Base-by-base conservation (phyloP, 345 rosid genomes). In the Arabis alpina region DNA sequence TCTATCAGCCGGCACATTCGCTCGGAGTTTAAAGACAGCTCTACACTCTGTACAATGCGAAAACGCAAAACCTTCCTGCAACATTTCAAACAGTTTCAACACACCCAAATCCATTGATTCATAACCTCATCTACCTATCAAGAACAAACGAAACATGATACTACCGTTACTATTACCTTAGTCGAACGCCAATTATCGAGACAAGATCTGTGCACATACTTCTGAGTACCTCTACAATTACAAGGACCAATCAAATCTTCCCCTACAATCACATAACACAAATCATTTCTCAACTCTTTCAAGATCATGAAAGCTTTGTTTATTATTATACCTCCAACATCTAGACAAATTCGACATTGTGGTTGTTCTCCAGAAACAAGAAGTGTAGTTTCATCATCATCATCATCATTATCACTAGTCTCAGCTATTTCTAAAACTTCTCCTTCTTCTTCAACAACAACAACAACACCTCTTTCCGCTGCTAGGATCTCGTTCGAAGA, bases 21-120 rank as follows among this genome's bases (percentile, higher is more conserved):
- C 96, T 58, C 99, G 87, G 71, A 95, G 83, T 79, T 90, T 70
- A 78, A 95, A 95, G 70, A 82, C 71, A 8, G 96, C 98, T 78
- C 97, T 85, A 86, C 99, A 95, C 77, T 95, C 99, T 61, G 99
- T 92, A 81, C 99, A 95, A 79, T 95, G 99, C 61, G 98, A 88
- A 85, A 95, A 95, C 70, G 99, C 99, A 87, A 92, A 95, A 61
- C 99, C 99, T 86, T 95, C 99, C 99, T 95, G 86, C 59, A 68
- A 81, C 54, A 71, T 13, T 71, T 19, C 45, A 51, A 27, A 41
- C 56, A 32, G 19, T 11, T 41, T 64, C 51, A 63, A 50, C 68
- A 45, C 24, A 72, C 51, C 36, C 54, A 28, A 24, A 58, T 34
- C 47, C 37, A 34, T 6, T 34, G 8, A 34, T 6, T 34, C 2